Base-by-base conservation (phyloP, 2,329 filamentous ascomycete genomes). In the Pestalotiopsis sp. region DNA sequence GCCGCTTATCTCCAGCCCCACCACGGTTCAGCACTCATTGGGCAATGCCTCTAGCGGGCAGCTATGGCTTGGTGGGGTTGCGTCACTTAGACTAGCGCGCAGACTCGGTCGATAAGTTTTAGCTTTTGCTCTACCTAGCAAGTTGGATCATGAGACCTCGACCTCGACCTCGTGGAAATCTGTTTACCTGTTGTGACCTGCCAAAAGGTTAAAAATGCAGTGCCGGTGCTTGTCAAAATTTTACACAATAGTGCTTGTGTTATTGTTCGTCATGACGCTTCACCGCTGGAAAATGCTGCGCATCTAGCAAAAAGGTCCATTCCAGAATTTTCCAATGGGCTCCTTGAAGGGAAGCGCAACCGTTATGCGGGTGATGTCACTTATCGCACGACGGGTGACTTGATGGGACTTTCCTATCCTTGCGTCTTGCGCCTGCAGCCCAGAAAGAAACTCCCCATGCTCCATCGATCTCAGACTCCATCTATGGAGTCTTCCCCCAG, bases 1-100 rank as follows among this genome's bases (percentile, higher is more conserved):
- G 31, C 64, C 20, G 64, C 64, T 66, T 66, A 66, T 66, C 64
- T 38, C 20, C 36, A 66, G n/a, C 64, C 64, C 64, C 64, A 66
- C 64, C 45, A 66, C 14, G 23, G 25, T 11, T 45, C 52, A 25
- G 23, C 25, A 23, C 17, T 38, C 23, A 66, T 66, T 58, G 45
- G 64, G 64, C 64, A 66, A 66, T 66, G 23, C 36, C 25, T 20
- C 12, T 45, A 31, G 45, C 45, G 17, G 45, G 45, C 17, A 52
- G 59, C 31, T 62, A 20, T 39, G 27, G 59, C 59, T 20, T 64
- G 38, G 61, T 64, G 61, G 61, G 38, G 61, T 64, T 52, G 61
- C 41, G 38, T 64, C 61, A 39, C 36, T 49, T 39, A 64, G 61
- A 52, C 20, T 45, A 64, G 39, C 45, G 45, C 20, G 20, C 45